Evolutionary conservation across 768 basidiomycete species (phyloP).

Genomic region (Candolleomyces efflorescens): DNA sequence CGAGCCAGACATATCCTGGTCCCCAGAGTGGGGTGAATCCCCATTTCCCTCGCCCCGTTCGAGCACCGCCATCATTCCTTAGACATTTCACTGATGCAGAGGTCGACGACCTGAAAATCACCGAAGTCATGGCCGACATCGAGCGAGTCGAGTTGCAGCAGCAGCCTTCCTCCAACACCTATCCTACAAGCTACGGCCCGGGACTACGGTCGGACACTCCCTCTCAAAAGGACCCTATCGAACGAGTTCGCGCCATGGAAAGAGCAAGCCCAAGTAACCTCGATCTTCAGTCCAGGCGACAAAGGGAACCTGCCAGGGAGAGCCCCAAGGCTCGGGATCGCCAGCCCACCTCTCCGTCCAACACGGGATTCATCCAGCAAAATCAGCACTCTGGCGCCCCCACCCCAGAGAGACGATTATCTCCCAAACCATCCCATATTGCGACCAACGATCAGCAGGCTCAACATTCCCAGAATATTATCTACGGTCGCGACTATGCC

Average conservation of each 20-base stretch:
- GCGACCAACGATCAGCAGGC: slow-evolving; percentile 42
- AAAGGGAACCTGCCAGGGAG: slow-evolving; percentile 42
- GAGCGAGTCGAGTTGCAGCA: slow-evolving; percentile 62
- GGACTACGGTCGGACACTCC: slow-evolving; percentile 23
- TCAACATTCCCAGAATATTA: slow-evolving; percentile 23
- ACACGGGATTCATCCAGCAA: slow-evolving; percentile 29
- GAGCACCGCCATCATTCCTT: slow-evolving; percentile 51
- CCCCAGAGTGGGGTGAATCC: slow-evolving; percentile 29
- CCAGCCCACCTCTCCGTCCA: slow-evolving; percentile 37
- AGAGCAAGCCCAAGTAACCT: slow-evolving; percentile 52
- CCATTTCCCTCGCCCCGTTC: slow-evolving; percentile 64
- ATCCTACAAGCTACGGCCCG: slow-evolving; percentile 22
- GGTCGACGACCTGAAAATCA: slow-evolving; percentile 64
- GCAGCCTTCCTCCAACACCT: slow-evolving; percentile 25
- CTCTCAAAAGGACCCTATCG: slow-evolving; percentile 50
- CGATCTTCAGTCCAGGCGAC: slow-evolving; percentile 36
- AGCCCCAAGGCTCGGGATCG: slow-evolving; percentile 42
- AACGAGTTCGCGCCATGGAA: slow-evolving; percentile 50
- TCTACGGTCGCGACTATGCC: slow-evolving; percentile 41
- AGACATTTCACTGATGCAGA: slow-evolving; percentile 52
- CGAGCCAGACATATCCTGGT: slow-evolving; percentile 26
- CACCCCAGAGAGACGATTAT: slow-evolving; percentile 50
- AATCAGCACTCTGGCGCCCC: slow-evolving; percentile 25
- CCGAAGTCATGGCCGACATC: slow-evolving; percentile 66
- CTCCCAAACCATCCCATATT: slow-evolving; percentile 47